Evolutionary conservation across 1,139 yeast species (phyloP), one percentile per base, ranked within the genome.

Genomic region (Eremothecium gossypii): DNA sequence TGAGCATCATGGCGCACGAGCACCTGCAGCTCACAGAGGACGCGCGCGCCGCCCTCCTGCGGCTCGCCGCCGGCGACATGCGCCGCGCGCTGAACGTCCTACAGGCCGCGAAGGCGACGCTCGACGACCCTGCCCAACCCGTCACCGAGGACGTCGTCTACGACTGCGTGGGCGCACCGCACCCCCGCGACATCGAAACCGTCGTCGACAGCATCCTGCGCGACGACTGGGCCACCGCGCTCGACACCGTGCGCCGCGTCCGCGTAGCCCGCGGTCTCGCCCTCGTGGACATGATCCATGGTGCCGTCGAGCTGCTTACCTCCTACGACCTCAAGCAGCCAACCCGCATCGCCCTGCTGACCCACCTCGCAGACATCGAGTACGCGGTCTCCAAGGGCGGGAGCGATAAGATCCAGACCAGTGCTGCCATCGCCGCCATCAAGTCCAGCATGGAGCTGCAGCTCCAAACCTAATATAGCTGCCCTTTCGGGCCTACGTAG

Each of bases 141-240:
- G 80, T 89, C 32, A 75, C 81, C 29, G 74, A 72, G 36, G 77
- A 76, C 44, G 81, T 84, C 78, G 79, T 93, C 30, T 93, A 85
- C 61, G 95, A 89, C 52, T 89, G 97, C 63, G 80, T 93, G 39
- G 99, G 99, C 2, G 89, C 95, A 1, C 97, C 98, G 2, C 83
- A 83, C 51, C 98, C 98, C 1, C 73, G 71, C 38, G 96, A 89
- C 53, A 73, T 91, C 29, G 84, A 83, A 54, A 68, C 77, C 0
- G 79, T 86, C 8, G 67, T 91, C 48, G 81, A 82, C 50, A 74
- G 91, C 7, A 77, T 91, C 30, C 67, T 93, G 58, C 79, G 78
- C 52, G 95, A 86, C 47, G 95, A 87, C 57, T 89, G 96, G 95
- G 74, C 84, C 14, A 77, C 89, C 3, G 77, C 95, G 0, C 74